Base-by-base conservation (phyloP, 176 grass and related monocot genomes). In the Hordeum vulgare region DNA sequence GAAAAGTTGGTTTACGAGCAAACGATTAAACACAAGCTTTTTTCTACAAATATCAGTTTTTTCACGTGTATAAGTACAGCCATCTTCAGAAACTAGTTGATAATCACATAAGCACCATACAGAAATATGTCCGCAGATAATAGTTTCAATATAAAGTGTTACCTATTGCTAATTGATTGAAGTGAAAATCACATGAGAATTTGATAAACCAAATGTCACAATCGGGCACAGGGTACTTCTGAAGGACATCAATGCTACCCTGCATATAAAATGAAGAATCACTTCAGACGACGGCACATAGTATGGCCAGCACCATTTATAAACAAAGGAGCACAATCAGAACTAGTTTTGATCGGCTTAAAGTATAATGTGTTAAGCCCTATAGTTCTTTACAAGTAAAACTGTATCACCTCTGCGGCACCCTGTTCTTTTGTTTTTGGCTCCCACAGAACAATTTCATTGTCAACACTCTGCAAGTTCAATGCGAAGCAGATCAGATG, bases 171-270 rank as follows among this genome's bases (percentile, higher is more conserved):
- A 91, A 67, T 79, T 94, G 89, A 94, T 93, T 98, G 78, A 92
- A 94, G 66, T 95, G 91, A 92, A 98, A 98, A 87, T 98, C 96
- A 83, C 93, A 95, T 24, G 96, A 98, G 89, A 98, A 98, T 47
- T 98, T 98, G 67, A 98, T 96, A 76, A 95, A 95, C 96, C 96
- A 98, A 69, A 95, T 98, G 86, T 96, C 93, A 83, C 93, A 95
- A 34, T 92, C 93, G 62, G 89, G 93, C 49, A 98, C 96, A 90
- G 96, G 96, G 72, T 98, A 98, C 89, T 95, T 98, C 61, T 98
- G 91, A 88, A 98, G 91, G 90, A 98, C 84, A 89, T 95, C 96
- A 56, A 92, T 89, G 87, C 85, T 78, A 76, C 89, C 91, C 89
- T 98, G 85, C 56, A 82, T 29, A 60, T 34, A 3, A 75, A 75